Conservation (phyloP, 768 basidiomycete genomes). For the Boletus rex-veris region DNA sequence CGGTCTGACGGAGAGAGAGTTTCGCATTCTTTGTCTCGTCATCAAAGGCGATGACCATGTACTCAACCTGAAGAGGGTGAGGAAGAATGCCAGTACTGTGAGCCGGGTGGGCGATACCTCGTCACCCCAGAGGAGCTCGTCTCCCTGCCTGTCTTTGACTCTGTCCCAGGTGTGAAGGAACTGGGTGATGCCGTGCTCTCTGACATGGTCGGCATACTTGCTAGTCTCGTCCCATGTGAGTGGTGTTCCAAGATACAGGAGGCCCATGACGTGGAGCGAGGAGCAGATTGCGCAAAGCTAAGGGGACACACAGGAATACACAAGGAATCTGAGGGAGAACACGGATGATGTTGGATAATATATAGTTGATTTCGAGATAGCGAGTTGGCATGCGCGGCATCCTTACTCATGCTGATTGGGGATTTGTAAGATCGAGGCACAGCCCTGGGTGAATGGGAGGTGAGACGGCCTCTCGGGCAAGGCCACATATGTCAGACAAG, state of each 20-base stretch:
- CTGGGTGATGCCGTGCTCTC: conserved; percentile 90
- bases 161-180: conserved; percentile 92
- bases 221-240: conserved; percentile 89
- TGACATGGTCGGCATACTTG: conserved; percentile 83
- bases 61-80: conserved; percentile 68
- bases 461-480: too few relatives aligned
- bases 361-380: conserved; percentile 3
- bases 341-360: too few relatives aligned
- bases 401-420: conserved; percentile 13
- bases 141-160: conserved; percentile 85
- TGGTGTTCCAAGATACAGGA: conserved; percentile 90
- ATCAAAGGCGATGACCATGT: conserved; percentile 90
- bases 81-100: conserved; percentile 4
- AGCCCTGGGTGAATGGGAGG: background rate
- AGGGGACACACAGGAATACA: background rate
- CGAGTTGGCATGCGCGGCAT: background rate
- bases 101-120: conserved; percentile 57
- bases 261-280: conserved; percentile 61
- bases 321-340: too few relatives aligned
- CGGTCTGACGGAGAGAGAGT: conserved; percentile 91
- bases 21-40: conserved; percentile 73
- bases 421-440: conserved; percentile 20
- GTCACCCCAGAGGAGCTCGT: conserved; percentile 96
- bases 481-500: too few relatives aligned
- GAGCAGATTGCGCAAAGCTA: background rate